Evolutionary conservation across 257 asterid genomes (phyloP).

Genomic region (Salvia splendens): DNA sequence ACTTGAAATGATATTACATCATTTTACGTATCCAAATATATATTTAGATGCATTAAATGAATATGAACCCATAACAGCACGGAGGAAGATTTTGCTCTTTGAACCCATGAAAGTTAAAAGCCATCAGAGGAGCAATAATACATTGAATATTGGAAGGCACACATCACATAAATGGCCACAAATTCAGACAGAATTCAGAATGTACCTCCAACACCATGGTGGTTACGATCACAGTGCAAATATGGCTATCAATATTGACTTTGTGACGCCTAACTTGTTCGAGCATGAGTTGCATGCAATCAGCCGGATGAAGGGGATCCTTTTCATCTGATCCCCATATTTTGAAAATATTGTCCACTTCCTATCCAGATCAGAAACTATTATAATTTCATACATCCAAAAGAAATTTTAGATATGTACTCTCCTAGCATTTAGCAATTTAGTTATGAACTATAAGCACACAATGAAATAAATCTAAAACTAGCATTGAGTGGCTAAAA

Average conservation of each 20-base stretch:
- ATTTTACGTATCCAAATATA: not conserved
- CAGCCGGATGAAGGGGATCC: conserved; percentile 66
- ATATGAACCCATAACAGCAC: not conserved
- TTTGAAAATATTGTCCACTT: conserved; percentile 64
- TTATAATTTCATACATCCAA: conserved; percentile 27
- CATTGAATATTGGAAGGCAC: conserved; percentile 20
- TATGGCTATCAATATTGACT: conserved; percentile 83
- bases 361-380: conserved; percentile 46
- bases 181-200: conserved; percentile 23
- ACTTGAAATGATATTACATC: not conserved
- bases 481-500: not conserved
- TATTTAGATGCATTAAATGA: not conserved
- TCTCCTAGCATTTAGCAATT: conserved; percentile 15
- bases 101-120: conserved; percentile 13
- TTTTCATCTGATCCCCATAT: conserved; percentile 69
- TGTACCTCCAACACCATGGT: conserved; percentile 81
- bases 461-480: not conserved
- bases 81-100: not conserved
- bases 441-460: conserved; percentile 10
- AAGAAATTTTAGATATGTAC: conserved; percentile 25
- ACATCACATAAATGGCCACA: conserved; percentile 14
- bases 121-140: conserved; percentile 24
- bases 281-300: conserved; percentile 89
- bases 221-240: conserved; percentile 83
- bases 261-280: conserved; percentile 88